Evolutionary conservation across 2,329 filamentous ascomycete species (phyloP).

Genomic region (Colletotrichum euphorbiae): DNA sequence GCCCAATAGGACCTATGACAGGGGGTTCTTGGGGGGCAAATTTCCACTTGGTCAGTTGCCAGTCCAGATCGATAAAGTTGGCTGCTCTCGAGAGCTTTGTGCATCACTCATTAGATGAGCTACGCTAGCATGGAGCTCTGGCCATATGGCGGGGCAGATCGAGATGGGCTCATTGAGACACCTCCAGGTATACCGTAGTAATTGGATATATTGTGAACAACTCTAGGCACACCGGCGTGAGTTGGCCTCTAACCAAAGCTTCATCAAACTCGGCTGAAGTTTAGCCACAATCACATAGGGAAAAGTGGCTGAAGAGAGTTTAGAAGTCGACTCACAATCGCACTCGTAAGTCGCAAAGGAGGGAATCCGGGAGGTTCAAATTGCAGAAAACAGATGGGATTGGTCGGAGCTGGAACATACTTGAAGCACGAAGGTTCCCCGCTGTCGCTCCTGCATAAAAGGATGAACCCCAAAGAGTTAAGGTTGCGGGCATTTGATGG

Average conservation of each 20-base stretch:
- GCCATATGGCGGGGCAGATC: constrained; percentile 19
- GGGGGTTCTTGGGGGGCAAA: background rate
- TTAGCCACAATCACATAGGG: no score
- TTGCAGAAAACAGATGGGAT: background rate
- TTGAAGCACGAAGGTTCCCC: constrained; percentile 23
- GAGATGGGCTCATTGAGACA: background rate
- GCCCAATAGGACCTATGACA: background rate
- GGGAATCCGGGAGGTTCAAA: background rate
- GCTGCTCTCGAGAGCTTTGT: constrained; percentile 15
- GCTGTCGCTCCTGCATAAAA: constrained; percentile 34
- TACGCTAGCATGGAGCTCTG: constrained; percentile 31
- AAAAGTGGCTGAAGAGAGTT: no score
- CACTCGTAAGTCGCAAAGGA: background rate
- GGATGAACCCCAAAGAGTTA: constrained; percentile 4
- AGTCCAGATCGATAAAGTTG: constrained; percentile 11
- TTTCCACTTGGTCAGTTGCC: background rate
- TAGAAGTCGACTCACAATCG: background rate
- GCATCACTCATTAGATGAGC: background rate
- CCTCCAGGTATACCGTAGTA: no score
- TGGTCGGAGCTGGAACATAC: constrained; percentile 30
- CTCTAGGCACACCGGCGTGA: no score
- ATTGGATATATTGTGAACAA: no score
- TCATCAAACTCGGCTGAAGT: no score
- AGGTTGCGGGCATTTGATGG: constrained; percentile 11
- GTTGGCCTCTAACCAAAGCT: no score